These are phyloP conservation scores for Phytopythium mirpurense DNA, from an alignment of 352 stramenopile genomes.

Conservation along the genomic window DNA sequence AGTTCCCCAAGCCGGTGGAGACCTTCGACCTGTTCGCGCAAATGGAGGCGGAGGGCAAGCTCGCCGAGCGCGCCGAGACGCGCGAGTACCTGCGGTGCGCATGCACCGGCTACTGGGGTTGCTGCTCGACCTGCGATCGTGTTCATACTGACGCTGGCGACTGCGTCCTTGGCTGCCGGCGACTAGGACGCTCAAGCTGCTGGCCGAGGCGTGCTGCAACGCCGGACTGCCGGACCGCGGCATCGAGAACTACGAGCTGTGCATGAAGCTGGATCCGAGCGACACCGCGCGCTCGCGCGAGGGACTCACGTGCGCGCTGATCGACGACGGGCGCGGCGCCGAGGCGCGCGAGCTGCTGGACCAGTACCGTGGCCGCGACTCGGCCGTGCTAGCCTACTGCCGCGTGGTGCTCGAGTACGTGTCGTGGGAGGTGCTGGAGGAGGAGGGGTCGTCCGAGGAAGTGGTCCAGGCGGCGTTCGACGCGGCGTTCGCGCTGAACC, in stretches of 20 bases:
- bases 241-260: conserved; percentile 80
- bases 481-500: conserved; percentile 69
- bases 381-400: conserved; percentile 76
- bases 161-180: neutral
- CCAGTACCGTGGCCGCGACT: conserved; percentile 40
- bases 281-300: conserved; percentile 61
- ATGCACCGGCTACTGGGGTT: neutral
- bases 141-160: neutral
- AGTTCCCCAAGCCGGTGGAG: conserved; percentile 68
- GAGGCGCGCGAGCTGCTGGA: conserved; percentile 72
- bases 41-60: conserved; percentile 37
- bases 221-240: conserved; percentile 67
- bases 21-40: conserved; percentile 73
- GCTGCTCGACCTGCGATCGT: neutral
- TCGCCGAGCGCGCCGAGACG: conserved; percentile 59
- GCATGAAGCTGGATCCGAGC: conserved; percentile 66
- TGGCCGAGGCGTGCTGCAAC: conserved; percentile 66
- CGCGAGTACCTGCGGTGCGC: conserved; percentile 61
- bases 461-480: conserved; percentile 65
- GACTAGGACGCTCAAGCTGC: conserved; percentile 56
- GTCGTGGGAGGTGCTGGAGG: conserved; percentile 84
- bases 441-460: conserved; percentile 71
- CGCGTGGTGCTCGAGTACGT: conserved; percentile 85
- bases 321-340: conserved; percentile 73
- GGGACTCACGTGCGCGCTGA: conserved; percentile 63